Evolutionary conservation across 1,284 basidiomycete genomes (phyloP), one percentile per base, ranked within the genome.

Genomic region (Cerioporus squamosus): DNA sequence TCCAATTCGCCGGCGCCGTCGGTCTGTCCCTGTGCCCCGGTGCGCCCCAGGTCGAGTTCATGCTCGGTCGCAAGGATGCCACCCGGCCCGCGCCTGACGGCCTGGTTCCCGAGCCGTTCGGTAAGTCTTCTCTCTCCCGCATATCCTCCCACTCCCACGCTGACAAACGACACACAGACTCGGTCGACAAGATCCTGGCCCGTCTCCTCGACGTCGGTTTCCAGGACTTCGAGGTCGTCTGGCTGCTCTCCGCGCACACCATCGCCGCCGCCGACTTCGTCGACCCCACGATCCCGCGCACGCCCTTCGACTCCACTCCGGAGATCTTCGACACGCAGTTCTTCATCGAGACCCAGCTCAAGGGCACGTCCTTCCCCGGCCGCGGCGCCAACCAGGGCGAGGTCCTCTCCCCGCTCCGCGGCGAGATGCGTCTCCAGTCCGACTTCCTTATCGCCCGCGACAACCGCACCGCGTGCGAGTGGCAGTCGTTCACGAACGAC

Each of bases 41-140:
- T 44, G 68, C 66, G 18, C 66, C 69, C 18, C 64, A 50, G 10
- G 59, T 70, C 29, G 49, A 60, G n/a, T 67, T 68, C 51, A 63
- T 77, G 51, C 42, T 75, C 29, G 77, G 77, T 26, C 43, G 46
- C 47, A 44, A 45, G 23, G 10, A 52, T n/a, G 55, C 29, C 9
- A 57, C 48, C 14, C 40, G 44, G 31, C 61, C 76, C 2, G 69
- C 77, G 22, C 76, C 75, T 14, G 71, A 76, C 48, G 53, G 59
- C n/a, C 56, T 75, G 47, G 66, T 80, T 33, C 75, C 77, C 15
- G 72, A 73, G 51, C 77, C 77, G n/a, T 72, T 71, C 55, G 63
- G 63, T 64, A 17, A 36, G 33, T 12, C 33, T 14, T 36, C 33
- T 17, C 33, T 14, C 1, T 17, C 33, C 10, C 14, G 15, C 15